Evolutionary conservation across 108 stramenopile species (phyloP).

Genomic region (Pseudonitzschia delicatissima): DNA sequence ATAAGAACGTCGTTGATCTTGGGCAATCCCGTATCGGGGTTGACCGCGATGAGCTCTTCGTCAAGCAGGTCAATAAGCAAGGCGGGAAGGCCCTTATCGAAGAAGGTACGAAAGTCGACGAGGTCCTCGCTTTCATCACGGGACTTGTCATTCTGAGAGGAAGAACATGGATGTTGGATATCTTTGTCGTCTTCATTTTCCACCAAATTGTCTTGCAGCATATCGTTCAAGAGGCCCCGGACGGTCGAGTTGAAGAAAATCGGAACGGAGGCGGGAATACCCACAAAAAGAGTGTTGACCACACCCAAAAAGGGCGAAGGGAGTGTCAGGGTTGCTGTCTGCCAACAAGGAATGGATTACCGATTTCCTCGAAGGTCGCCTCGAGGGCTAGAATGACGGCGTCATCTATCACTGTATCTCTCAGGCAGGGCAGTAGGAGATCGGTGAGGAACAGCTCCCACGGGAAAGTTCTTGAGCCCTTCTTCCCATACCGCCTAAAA

Average conservation of each 20-base stretch:
- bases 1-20: slow-evolving; percentile 61
- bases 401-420: background rate
- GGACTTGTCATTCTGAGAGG: background rate
- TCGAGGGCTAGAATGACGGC: background rate
- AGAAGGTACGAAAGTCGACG: background rate
- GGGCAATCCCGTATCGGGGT: slow-evolving; percentile 26
- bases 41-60: slow-evolving; percentile 19
- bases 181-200: background rate
- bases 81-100: slow-evolving; percentile 43
- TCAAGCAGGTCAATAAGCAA: slow-evolving; percentile 17
- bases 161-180: background rate
- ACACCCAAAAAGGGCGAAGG: background rate
- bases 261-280: slow-evolving; percentile 1
- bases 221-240: background rate
- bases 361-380: background rate
- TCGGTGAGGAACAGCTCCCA: background rate
- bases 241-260: background rate
- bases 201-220: background rate
- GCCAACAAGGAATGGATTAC: background rate
- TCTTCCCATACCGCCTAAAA: background rate
- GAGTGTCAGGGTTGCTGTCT: background rate
- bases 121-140: background rate
- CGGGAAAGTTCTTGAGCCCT: background rate
- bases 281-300: background rate
- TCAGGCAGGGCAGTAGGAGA: background rate